Evolutionary conservation across 2,329 filamentous ascomycete species (phyloP).

Genomic region (Clonostachys byssicola): DNA sequence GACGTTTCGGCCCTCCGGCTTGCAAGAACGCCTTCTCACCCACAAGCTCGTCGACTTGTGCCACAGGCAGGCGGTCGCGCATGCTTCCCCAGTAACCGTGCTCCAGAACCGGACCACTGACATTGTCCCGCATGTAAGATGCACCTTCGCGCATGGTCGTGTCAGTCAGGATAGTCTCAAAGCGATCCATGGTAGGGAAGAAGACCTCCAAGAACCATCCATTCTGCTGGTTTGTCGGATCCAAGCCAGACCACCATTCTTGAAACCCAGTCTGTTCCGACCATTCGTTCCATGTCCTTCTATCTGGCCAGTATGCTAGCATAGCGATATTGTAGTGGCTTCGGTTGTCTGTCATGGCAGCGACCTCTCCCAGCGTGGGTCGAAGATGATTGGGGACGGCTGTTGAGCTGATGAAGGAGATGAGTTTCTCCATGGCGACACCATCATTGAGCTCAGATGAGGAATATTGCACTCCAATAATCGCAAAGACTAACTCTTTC

Average conservation of each 20-base stretch:
- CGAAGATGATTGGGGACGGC: not conserved
- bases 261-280: not conserved
- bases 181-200: slow-evolving; percentile 30
- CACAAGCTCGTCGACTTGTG: slow-evolving; percentile 26
- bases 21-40: slow-evolving; percentile 12
- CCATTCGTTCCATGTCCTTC: not conserved
- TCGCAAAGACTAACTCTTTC: slow-evolving; percentile 7
- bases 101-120: slow-evolving; percentile 30
- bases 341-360: slow-evolving; percentile 6
- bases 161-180: slow-evolving; percentile 34
- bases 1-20: too few species aligned
- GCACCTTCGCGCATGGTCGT: slow-evolving; percentile 30
- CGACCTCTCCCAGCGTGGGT: slow-evolving; percentile 6
- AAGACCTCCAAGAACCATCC: slow-evolving; percentile 39
- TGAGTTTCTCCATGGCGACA: not conserved
- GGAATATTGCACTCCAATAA: slow-evolving; percentile 8
- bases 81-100: slow-evolving; percentile 42
- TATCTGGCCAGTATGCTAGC: not conserved
- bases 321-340: slow-evolving; percentile 6
- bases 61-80: slow-evolving; percentile 32
- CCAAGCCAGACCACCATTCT: not conserved
- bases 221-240: slow-evolving; percentile 3
- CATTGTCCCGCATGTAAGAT: slow-evolving; percentile 27
- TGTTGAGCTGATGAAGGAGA: slow-evolving; percentile 2
- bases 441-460: not conserved